A percentile compares a stretch with the other conserved stretches of the same genome.
These are phyloP conservation scores for Halophytophthora batemanensis DNA, from an alignment of 352 stramenopile genomes.

Conservation along the genomic window DNA sequence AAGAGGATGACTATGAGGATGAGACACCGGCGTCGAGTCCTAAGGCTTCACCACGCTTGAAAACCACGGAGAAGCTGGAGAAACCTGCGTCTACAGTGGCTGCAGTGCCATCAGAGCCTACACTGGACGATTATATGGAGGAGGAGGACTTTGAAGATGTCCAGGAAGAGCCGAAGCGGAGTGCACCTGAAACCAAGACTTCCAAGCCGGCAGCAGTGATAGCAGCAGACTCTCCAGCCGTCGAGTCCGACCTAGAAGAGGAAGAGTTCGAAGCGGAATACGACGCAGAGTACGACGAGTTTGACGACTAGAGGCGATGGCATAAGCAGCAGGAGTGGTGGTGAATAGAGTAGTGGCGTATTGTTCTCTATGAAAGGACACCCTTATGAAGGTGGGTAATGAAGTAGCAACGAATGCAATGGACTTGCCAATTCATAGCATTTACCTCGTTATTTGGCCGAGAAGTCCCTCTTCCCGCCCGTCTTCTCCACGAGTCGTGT, in stretches of 20 bases:
- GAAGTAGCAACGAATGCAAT: neutral
- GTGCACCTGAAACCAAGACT: neutral
- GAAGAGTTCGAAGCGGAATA: conserved; percentile 36
- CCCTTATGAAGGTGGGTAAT: too few species aligned
- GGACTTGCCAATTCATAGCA: conserved; percentile 3
- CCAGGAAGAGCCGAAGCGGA: conserved; percentile 9
- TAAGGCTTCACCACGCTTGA: conserved; percentile 2
- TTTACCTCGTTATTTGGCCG: conserved; percentile 16
- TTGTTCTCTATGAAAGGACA: too few species aligned
- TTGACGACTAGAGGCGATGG: conserved; percentile 29
- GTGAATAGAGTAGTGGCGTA: too few species aligned
- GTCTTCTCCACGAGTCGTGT: conserved; percentile 90
- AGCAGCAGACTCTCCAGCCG: too few species aligned
- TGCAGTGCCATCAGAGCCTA: conserved; percentile 1
- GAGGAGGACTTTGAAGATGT: conserved; percentile 22
- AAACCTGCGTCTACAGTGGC: neutral
- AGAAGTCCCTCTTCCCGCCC: conserved; percentile 88
- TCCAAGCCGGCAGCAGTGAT: neutral
- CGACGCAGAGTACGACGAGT: conserved; percentile 60
- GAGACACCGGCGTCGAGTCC: conserved; percentile 11
- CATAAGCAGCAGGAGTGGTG: neutral
- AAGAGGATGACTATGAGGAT: conserved; percentile 46
- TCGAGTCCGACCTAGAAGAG: conserved; percentile 16
- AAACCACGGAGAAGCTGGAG: neutral
- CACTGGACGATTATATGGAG: conserved; percentile 22